Evolutionary conservation across 2,329 filamentous ascomycete genomes (phyloP).

Genomic region (Dactylellina drechsleri): DNA sequence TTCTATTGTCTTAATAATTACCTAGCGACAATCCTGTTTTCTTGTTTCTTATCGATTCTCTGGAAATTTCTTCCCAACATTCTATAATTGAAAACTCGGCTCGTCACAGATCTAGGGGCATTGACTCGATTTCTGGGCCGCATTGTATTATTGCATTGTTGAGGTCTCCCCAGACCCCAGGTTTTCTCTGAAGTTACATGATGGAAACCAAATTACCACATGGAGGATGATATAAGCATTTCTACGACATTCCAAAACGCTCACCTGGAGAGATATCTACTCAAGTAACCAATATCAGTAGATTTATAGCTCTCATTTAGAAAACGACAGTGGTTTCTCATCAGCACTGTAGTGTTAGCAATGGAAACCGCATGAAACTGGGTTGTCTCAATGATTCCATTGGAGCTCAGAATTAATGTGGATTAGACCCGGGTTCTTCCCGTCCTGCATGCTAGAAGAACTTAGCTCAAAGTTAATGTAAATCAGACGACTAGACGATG

Average conservation of each 20-base stretch:
- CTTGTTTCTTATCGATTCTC: not conserved
- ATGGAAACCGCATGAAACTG: conserved; percentile 8
- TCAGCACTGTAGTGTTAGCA: not conserved
- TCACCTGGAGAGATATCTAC: not conserved
- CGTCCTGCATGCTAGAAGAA: not conserved
- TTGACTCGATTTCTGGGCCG: not conserved
- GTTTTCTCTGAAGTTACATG: not conserved
- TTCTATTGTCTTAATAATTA: conserved; percentile 18
- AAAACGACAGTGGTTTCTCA: conserved; percentile 34
- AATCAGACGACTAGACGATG: too few species aligned
- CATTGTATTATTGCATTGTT: too few species aligned
- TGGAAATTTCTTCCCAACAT: not conserved
- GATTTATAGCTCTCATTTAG: not conserved
- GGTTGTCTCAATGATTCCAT: conserved; percentile 20
- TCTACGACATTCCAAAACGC: conserved; percentile 16
- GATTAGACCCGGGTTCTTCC: conserved; percentile 9
- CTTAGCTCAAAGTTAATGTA: too few species aligned
- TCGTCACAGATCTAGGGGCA: conserved; percentile 2
- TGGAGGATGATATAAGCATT: conserved; percentile 10
- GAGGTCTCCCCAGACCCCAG: conserved; percentile 9
- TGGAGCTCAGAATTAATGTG: not conserved
- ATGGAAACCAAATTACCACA: not conserved
- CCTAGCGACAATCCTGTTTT: not conserved
- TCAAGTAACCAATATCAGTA: not conserved
- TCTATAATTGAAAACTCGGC: conserved; percentile 13